Base-by-base conservation (phyloP, 2,329 filamentous ascomycete species). In the Colletotrichum tamarilloi region DNA sequence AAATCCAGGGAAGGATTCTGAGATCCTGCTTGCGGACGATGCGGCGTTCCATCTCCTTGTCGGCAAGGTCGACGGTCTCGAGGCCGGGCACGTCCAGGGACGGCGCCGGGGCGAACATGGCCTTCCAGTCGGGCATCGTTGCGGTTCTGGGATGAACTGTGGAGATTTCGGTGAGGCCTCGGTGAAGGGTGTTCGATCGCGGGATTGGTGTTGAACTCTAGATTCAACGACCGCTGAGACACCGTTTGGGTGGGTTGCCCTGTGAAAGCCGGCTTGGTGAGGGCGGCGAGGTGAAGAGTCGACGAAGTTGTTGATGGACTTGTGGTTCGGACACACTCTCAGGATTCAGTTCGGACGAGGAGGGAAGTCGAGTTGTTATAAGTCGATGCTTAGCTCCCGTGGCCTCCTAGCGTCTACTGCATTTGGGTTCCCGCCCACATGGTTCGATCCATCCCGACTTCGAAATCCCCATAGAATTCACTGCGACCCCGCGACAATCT, bases 21-120 rank as follows among this genome's bases (percentile, higher is more conserved):
- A 81, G 32, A 58, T 81, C 80, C 58, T 81, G 80, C 28, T 81
- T 81, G 5, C 80, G 75, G 12, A 81, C 79, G 52, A 81, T 80
- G 7, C 80, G 76, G 70, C 73, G 78, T 74, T 81, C 80, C 79
- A 81, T 81, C 32, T 77, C 79, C 67, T 80, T 80, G 68, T 81
- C 80, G 28, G 78, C 77, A 57, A 81, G 78, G 65, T 81, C 80
- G 42, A 81, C 80, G 70, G 79, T 80, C 78, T 81, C 79, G 59
- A 81, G 76, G 62, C 76, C 76, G n/a, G 80, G 79, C 55, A 81
- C 78, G 75, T 81, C 80, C 24, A 81, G 74, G 38, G 79, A 80
- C 77, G 80, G 80, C 73, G 67, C 68, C 49, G 72, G 68, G 32
- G 72, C 24, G 62, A 74, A 68, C 49, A 72, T 24, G 11, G 57